Percentiles rank a stretch among this genome's conserved stretches.
These are phyloP conservation scores for Phlebopus sp. DNA, from an alignment of 1,284 basidiomycete genomes.

Conservation along the genomic window DNA sequence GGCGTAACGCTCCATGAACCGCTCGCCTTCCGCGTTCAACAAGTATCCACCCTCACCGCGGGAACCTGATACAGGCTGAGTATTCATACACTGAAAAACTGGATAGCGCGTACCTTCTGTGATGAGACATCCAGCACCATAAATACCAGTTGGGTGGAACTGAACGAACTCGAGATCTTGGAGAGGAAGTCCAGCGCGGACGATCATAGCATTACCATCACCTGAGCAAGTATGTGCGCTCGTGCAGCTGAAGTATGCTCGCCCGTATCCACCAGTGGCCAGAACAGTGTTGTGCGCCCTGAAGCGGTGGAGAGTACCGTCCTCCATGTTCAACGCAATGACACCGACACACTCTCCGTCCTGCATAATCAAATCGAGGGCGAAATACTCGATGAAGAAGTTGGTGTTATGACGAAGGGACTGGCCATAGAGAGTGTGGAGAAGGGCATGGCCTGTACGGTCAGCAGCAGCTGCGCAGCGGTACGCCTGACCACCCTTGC, in stretches of 20 bases:
- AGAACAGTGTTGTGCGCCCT: constrained; percentile 97
- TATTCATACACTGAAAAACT: neutral
- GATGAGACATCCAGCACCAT: constrained; percentile 98
- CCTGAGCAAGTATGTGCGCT: constrained; percentile 99
- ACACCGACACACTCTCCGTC: constrained; percentile 99
- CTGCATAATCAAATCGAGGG: constrained; percentile 97
- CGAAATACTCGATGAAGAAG: constrained; percentile 99
- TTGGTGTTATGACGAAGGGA: constrained; percentile 99
- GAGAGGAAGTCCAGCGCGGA: constrained; percentile 92
- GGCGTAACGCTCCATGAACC: constrained; percentile 99
- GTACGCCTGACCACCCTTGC: constrained; percentile 99
- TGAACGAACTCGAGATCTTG: constrained; percentile 99
- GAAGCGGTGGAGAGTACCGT: constrained; percentile 98
- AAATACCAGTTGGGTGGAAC: constrained; percentile 99
- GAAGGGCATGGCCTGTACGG: constrained; percentile 97
- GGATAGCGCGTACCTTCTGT: constrained; percentile 73
- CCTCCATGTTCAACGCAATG: constrained; percentile 98
- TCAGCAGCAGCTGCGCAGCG: constrained; percentile 98
- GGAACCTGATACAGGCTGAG: constrained; percentile 59
- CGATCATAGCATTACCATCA: constrained; percentile 99
- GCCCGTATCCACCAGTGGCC: constrained; percentile 98
- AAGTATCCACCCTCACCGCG: constrained; percentile 99
- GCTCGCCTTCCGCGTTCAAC: constrained; percentile 97
- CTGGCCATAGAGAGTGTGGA: constrained; percentile 99
- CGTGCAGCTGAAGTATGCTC: constrained; percentile 98